These are phyloP conservation scores for Leucocoprinus leucothites DNA, from an alignment of 768 basidiomycete species.

Conservation along the genomic window DNA sequence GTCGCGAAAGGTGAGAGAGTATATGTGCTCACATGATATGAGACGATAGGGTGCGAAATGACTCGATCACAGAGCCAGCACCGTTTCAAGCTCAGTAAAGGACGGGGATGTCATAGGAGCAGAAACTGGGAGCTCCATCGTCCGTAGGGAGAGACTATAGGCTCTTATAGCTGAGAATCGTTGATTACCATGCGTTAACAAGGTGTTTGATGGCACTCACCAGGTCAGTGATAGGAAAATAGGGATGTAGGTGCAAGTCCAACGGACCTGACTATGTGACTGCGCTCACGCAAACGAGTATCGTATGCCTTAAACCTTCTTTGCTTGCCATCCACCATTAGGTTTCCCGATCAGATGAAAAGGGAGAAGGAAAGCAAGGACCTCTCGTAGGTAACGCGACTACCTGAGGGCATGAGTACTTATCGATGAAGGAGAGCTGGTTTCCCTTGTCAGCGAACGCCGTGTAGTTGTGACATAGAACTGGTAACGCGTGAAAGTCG, in stretches of 20 bases:
- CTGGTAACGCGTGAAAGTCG: conserved; percentile 3
- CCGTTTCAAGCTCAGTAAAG: too few species aligned
- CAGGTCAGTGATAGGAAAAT: conserved; percentile 2
- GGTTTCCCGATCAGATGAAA: not conserved
- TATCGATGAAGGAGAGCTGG: not conserved
- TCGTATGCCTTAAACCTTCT: not conserved
- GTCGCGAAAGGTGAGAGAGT: not conserved
- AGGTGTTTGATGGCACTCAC: conserved; percentile 7
- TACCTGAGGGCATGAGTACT: not conserved
- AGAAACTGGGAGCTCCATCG: not conserved
- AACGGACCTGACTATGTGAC: not conserved
- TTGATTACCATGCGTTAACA: conserved; percentile 3
- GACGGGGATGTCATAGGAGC: not conserved
- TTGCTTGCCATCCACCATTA: not conserved
- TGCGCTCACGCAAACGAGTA: not conserved
- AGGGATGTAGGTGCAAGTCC: not conserved
- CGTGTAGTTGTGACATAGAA: not conserved
- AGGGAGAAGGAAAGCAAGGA: not conserved
- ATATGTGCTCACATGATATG: too few species aligned
- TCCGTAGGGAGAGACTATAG: not conserved
- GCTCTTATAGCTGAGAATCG: not conserved
- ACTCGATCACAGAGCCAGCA: too few species aligned
- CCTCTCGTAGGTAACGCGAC: not conserved
- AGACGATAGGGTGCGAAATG: too few species aligned
- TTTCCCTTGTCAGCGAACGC: not conserved